Conservation (phyloP, 2,329 filamentous ascomycete genomes). For the Ophiostoma australiae region DNA sequence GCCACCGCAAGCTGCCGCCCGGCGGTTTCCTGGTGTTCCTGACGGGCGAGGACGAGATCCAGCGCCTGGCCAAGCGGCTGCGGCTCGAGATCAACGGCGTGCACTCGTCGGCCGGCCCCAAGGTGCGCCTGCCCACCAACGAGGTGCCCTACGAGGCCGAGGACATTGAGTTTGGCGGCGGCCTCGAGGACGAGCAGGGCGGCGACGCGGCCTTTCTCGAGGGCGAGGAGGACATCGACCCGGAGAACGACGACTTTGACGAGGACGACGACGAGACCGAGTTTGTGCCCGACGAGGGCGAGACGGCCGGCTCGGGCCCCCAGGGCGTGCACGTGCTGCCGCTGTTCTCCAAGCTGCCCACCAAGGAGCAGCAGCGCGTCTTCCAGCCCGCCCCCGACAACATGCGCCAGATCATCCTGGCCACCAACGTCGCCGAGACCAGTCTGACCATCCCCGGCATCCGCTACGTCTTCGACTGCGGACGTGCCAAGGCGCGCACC, state of each 20-base stretch:
- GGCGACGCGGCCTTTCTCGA: neutral
- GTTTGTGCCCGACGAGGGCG: constrained; percentile 64
- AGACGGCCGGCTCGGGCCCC: constrained; percentile 54
- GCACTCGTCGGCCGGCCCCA: constrained; percentile 54
- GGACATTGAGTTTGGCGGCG: constrained; percentile 75
- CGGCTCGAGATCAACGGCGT: constrained; percentile 61
- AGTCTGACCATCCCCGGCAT: constrained; percentile 95
- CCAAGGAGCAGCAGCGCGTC: constrained; percentile 82
- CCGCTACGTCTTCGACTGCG: constrained; percentile 92
- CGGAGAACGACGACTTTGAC: constrained; percentile 52
- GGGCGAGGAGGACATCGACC: constrained; percentile 37
- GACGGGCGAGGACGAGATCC: constrained; percentile 89
- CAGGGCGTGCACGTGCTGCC: constrained; percentile 83
- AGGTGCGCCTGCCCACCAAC: constrained; percentile 68
- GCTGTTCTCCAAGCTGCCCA: constrained; percentile 86
- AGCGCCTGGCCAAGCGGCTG: constrained; percentile 71
- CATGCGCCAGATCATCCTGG: constrained; percentile 78
- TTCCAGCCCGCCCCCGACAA: constrained; percentile 82
- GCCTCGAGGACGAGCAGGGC: constrained; percentile 27
- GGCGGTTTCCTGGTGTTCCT: constrained; percentile 92
- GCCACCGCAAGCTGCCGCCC: constrained; percentile 82
- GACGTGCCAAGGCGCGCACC: constrained; percentile 83
- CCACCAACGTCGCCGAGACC: constrained; percentile 95
- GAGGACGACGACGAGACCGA: constrained; percentile 56
- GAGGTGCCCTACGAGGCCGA: constrained; percentile 79